A percentile compares a stretch with the other conserved stretches of the same genome.
phyloP scores from a whole-genome alignment of 202 grass and related monocot genomes.

The Bolboschoenoplectus hybrid region DNA sequence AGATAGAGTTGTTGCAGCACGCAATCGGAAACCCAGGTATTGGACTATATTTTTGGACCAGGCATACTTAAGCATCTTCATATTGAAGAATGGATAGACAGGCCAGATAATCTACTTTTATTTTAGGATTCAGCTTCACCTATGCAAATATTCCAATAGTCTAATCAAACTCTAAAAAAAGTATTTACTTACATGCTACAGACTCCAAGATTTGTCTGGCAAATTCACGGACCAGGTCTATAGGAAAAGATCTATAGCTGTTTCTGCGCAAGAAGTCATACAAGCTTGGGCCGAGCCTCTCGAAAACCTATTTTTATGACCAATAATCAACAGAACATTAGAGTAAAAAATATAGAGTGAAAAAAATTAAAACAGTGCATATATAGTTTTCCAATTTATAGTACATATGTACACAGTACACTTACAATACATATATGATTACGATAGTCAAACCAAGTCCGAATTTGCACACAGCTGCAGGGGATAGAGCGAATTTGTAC shows the following conservation, averaged over 20 bases:
- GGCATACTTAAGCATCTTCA: neutral
- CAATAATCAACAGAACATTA: slow-evolving; percentile 32
- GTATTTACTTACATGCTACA: slow-evolving; percentile 74
- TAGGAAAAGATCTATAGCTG: slow-evolving; percentile 85
- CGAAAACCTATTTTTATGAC: slow-evolving; percentile 74
- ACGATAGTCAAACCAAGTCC: slow-evolving; percentile 99
- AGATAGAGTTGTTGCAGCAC: neutral
- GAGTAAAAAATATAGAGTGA: slow-evolving; percentile 33
- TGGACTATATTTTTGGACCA: neutral
- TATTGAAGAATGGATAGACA: neutral
- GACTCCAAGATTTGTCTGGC: slow-evolving; percentile 98
- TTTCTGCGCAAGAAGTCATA: slow-evolving; percentile 93
- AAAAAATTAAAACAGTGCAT: slow-evolving; percentile 24
- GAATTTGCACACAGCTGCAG: slow-evolving; percentile 99
- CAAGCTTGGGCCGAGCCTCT: slow-evolving; percentile 93
- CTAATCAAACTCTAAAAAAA: slow-evolving; percentile 2
- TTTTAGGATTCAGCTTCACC: slow-evolving; percentile 6
- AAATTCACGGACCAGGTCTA: slow-evolving; percentile 90
- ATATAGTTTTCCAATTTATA: slow-evolving; percentile 42
- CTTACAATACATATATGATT: slow-evolving; percentile 99
- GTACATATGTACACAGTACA: slow-evolving; percentile 82
- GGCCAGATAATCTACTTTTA: neutral
- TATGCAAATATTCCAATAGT: slow-evolving; percentile 24
- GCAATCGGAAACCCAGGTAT: slow-evolving; percentile 12
- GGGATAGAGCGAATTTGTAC: slow-evolving; percentile 77